Conservation (phyloP, 495 filamentous ascomycete species). For the Aspergillus haitiensis region DNA sequence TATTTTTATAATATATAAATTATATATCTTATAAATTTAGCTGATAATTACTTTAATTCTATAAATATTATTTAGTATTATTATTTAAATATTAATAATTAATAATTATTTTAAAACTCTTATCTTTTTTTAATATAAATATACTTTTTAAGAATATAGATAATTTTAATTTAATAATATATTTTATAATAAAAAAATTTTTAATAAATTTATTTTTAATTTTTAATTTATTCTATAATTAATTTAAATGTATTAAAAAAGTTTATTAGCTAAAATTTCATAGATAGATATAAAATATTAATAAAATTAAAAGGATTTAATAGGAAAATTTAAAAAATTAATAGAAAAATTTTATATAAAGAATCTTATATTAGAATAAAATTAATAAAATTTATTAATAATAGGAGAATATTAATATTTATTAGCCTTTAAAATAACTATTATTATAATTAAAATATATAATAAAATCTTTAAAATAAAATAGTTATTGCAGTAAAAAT, state of each 20-base stretch:
- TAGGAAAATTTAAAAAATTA: too few species aligned
- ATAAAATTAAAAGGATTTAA: too few species aligned
- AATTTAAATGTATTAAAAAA: too few species aligned
- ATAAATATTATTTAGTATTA: too few species aligned
- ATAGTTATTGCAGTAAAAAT: too few species aligned
- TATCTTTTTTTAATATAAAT: not conserved
- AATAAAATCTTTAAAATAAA: not conserved
- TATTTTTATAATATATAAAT: too few species aligned
- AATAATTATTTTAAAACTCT: not conserved
- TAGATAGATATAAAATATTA: too few species aligned
- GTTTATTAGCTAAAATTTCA: too few species aligned
- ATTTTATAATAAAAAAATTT: too few species aligned
- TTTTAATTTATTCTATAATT: not conserved
- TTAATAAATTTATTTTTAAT: not conserved
- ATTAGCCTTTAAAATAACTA: not conserved
- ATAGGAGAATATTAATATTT: not conserved
- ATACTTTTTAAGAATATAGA: not conserved
- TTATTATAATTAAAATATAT: not conserved
- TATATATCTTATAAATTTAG: not conserved
- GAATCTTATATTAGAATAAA: not conserved
- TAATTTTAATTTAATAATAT: too few species aligned
- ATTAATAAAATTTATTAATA: not conserved
- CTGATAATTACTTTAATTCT: not conserved
- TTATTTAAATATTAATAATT: too few species aligned
- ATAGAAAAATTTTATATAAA: slow-evolving; percentile 13